Evolutionary conservation across 2,329 filamentous ascomycete species (phyloP).

Genomic region (Epichloe gansuensis): DNA sequence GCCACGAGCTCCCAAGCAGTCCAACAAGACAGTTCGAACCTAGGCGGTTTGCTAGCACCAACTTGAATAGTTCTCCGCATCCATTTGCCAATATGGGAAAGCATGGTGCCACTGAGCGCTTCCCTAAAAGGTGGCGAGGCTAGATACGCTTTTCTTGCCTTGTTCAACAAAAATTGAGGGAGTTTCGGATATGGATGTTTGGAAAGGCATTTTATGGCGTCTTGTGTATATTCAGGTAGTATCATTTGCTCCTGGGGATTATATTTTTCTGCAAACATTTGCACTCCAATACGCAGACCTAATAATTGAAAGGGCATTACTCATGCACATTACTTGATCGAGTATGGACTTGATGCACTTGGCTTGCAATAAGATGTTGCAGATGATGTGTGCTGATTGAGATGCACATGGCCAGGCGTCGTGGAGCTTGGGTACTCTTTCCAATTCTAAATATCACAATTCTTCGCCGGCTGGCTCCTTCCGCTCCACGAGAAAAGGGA

Average conservation of each 20-base stretch:
- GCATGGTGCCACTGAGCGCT: constrained; percentile 28
- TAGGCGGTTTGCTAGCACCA: constrained; percentile 15
- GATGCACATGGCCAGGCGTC: too few relatives aligned
- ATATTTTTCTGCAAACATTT: neutral
- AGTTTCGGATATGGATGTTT: neutral
- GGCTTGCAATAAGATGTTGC: neutral
- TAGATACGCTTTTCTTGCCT: neutral
- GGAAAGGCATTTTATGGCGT: constrained; percentile 3
- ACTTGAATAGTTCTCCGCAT: constrained; percentile 17
- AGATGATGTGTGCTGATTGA: neutral
- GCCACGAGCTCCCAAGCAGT: constrained; percentile 24
- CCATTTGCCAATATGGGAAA: constrained; percentile 28
- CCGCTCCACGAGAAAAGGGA: neutral
- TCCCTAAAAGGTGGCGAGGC: constrained; percentile 16
- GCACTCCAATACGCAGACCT: neutral
- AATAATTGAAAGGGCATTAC: too few relatives aligned
- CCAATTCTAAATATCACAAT: neutral
- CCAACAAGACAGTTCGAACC: constrained; percentile 26
- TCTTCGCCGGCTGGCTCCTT: neutral
- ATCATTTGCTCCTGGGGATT: neutral
- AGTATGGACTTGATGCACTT: neutral
- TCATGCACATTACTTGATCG: too few relatives aligned
- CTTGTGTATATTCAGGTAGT: neutral
- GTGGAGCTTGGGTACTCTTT: neutral
- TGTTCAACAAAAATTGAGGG: neutral